phyloP scores from a whole-genome alignment of 2,329 filamentous ascomycete genomes.

The Juglanconis sp. region DNA sequence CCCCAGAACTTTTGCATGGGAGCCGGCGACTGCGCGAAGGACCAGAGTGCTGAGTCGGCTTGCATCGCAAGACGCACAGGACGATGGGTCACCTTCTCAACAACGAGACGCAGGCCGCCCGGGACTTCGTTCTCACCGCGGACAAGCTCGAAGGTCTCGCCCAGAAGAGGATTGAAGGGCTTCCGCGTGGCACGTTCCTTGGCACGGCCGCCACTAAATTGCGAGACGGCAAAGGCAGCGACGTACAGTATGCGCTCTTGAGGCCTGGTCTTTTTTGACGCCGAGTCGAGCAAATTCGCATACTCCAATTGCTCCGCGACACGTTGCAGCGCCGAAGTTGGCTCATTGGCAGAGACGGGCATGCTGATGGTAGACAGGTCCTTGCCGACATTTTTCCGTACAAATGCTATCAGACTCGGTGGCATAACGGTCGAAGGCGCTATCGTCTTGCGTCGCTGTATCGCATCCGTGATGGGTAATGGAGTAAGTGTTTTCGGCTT shows the following conservation, averaged over 20 bases:
- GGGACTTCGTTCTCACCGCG: conserved; percentile 72
- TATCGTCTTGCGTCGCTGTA: conserved; percentile 68
- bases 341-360: conserved; percentile 96
- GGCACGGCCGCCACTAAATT: conserved; percentile 75
- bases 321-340: conserved; percentile 81
- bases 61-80: conserved; percentile 92
- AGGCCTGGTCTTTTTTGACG: conserved; percentile 57
- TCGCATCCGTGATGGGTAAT: conserved; percentile 64
- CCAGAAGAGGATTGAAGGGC: conserved; percentile 94
- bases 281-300: conserved; percentile 75
- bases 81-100: conserved; percentile 91
- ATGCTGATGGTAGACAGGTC: conserved; percentile 95
- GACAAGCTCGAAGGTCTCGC: conserved; percentile 91
- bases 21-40: conserved; percentile 79
- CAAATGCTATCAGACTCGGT: conserved; percentile 87
- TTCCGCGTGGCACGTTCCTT: conserved; percentile 93
- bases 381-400: conserved; percentile 97
- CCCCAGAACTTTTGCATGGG: conserved; percentile 98
- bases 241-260: conserved; percentile 78
- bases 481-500: conserved; percentile 75
- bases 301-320: conserved; percentile 91
- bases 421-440: conserved; percentile 73
- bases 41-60: conserved; percentile 83
- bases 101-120: conserved; percentile 81
- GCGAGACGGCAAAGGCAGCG: conserved; percentile 84